Evolutionary conservation across 805 yeast genomes (phyloP).

Genomic region (Ogataea philodendri): DNA sequence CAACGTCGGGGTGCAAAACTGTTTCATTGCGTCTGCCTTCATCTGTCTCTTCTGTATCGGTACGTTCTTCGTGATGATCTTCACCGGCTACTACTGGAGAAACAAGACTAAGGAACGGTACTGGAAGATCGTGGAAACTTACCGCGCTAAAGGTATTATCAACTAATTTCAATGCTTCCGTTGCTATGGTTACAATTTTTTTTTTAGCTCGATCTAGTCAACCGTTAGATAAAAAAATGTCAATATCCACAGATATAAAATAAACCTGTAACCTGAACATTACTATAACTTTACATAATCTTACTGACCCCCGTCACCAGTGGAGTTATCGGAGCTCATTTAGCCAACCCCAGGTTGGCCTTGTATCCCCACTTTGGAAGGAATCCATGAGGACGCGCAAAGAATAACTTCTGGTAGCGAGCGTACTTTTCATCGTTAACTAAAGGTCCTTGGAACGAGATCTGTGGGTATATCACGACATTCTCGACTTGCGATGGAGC

Average conservation of each 20-base stretch:
- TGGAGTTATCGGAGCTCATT: constrained; percentile 1
- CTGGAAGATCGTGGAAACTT: constrained; percentile 35
- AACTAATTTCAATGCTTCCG: neutral
- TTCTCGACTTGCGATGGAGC: constrained; percentile 26
- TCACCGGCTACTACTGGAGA: constrained; percentile 39
- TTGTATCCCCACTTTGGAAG: constrained; percentile 19
- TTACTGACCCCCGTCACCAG: too few relatives aligned
- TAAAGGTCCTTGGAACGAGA: constrained; percentile 20
- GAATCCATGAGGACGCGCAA: constrained; percentile 29
- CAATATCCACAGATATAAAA: too few relatives aligned
- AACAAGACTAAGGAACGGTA: constrained; percentile 33
- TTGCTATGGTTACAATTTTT: too few relatives aligned
- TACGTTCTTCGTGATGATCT: constrained; percentile 41
- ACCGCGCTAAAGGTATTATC: constrained; percentile 10
- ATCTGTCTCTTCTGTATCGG: constrained; percentile 48
- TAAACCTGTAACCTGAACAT: too few relatives aligned
- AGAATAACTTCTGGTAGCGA: constrained; percentile 11
- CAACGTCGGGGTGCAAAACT: constrained; percentile 51
- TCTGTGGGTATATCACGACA: constrained; percentile 20
- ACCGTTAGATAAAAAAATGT: too few relatives aligned
- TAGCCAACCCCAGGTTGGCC: constrained; percentile 10
- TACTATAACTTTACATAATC: too few relatives aligned
- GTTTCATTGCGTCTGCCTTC: constrained; percentile 56
- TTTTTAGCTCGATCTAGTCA: too few relatives aligned
- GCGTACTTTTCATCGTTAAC: constrained; percentile 11